These are phyloP conservation scores for Jimgerdemannia flammicorona DNA, from an alignment of 192 early-diverging fungal genomes.

Conservation along the genomic window DNA sequence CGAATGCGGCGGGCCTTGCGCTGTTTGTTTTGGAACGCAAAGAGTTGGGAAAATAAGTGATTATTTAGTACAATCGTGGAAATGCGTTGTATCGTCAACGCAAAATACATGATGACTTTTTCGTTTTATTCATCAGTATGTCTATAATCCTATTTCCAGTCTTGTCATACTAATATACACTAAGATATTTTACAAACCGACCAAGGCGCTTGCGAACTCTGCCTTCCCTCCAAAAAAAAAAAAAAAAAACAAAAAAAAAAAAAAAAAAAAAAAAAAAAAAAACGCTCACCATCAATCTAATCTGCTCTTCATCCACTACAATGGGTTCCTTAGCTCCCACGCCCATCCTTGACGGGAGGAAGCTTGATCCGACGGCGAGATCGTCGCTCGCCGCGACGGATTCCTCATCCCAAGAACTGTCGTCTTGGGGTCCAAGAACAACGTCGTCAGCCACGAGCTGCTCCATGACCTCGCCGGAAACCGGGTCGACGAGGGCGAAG, in stretches of 20 bases:
- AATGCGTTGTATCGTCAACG: neutral
- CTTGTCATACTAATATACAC: no score
- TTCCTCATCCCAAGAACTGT: neutral
- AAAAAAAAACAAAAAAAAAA: no score
- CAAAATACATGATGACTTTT: neutral
- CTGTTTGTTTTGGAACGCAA: no score
- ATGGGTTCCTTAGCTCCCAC: neutral
- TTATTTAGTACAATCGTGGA: no score
- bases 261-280: no score
- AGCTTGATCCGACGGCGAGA: neutral
- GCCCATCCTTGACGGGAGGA: neutral
- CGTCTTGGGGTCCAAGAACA: neutral
- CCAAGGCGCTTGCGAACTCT: no score
- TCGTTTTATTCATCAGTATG: no score
- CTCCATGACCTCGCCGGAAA: neutral
- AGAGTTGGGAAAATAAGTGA: no score
- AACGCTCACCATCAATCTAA: neutral
- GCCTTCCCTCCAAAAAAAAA: no score
- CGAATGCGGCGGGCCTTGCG: neutral
- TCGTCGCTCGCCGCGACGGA: neutral
- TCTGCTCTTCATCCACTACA: neutral
- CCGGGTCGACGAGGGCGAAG: neutral
- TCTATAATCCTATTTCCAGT: no score
- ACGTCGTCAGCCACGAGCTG: neutral
- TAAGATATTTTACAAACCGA: no score